Conservation (phyloP, 192 early-diverging fungal genomes). For the Phycomyces blakesleeanus region DNA sequence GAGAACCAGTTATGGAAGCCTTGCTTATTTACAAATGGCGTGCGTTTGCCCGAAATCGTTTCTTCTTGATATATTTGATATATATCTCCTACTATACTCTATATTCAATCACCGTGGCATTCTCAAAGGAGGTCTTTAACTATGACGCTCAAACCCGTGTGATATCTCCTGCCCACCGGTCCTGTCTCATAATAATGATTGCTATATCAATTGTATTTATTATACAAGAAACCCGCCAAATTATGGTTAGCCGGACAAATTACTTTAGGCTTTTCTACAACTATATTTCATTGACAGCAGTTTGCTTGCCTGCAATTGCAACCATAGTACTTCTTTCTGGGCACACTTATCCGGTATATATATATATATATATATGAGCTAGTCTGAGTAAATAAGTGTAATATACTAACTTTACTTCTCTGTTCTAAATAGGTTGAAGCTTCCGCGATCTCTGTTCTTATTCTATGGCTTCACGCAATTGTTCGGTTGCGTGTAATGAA, state of each 20-base stretch:
- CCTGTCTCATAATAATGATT: slow-evolving; percentile 4
- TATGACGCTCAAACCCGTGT: not conserved
- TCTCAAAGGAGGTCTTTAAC: not conserved
- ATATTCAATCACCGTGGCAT: slow-evolving; percentile 4
- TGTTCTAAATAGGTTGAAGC: slow-evolving; percentile 4
- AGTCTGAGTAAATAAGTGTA: not conserved
- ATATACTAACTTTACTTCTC: not conserved
- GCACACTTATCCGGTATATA: not conserved
- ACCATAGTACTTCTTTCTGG: not conserved
- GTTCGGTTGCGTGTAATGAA: slow-evolving; percentile 6
- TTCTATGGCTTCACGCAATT: slow-evolving; percentile 17
- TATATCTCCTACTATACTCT: slow-evolving; percentile 4
- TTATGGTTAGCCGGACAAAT: not conserved
- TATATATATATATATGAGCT: not conserved
- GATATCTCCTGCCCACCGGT: not conserved
- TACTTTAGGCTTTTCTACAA: slow-evolving; percentile 12
- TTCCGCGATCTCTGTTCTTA: not conserved
- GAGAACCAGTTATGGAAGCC: slow-evolving; percentile 14
- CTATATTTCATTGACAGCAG: slow-evolving; percentile 1
- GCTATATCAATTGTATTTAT: not conserved
- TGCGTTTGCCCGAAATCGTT: not conserved
- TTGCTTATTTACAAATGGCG: slow-evolving; percentile 15
- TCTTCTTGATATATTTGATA: slow-evolving; percentile 2
- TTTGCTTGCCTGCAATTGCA: not conserved
- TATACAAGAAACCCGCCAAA: slow-evolving; percentile 1